phyloP scores from a whole-genome alignment of 495 filamentous ascomycete species.

The Lophiotrema nucula region DNA sequence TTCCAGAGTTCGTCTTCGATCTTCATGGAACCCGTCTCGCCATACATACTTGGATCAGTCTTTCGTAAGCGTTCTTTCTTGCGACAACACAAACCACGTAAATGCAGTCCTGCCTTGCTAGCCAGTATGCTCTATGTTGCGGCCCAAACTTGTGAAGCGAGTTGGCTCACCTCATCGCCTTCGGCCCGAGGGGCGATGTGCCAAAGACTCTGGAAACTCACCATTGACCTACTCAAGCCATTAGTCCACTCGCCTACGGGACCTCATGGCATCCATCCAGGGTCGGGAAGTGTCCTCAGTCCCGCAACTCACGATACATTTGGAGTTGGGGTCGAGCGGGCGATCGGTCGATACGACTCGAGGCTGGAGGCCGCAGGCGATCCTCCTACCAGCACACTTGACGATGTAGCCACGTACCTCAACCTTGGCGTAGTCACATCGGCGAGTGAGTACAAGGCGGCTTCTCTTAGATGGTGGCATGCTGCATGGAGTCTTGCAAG shows the following conservation, averaged over 20 bases:
- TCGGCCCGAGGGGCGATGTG: constrained; percentile 35
- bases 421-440: constrained; percentile 32
- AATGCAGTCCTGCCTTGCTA: constrained; percentile 42
- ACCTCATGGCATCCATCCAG: constrained; percentile 25
- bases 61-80: constrained; percentile 44
- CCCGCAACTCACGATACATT: constrained; percentile 26
- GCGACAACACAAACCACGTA: constrained; percentile 38
- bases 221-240: constrained; percentile 37
- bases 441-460: constrained; percentile 35
- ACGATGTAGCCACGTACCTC: constrained; percentile 35
- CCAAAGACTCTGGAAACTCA: constrained; percentile 39
- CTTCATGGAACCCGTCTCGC: constrained; percentile 43
- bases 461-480: constrained; percentile 32
- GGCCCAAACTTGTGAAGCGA: constrained; percentile 44
- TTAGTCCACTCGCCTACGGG: constrained; percentile 23
- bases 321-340: constrained; percentile 18
- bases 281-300: constrained; percentile 15
- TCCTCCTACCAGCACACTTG: constrained; percentile 22
- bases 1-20: constrained; percentile 49
- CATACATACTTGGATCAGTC: constrained; percentile 44
- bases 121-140: constrained; percentile 45
- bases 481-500: constrained; percentile 26
- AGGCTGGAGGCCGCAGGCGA: constrained; percentile 11
- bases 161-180: constrained; percentile 36
- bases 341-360: constrained; percentile 16